phyloP scores from a whole-genome alignment of 805 yeast species.

The Sugiyamaella boreocaroliniensis region DNA sequence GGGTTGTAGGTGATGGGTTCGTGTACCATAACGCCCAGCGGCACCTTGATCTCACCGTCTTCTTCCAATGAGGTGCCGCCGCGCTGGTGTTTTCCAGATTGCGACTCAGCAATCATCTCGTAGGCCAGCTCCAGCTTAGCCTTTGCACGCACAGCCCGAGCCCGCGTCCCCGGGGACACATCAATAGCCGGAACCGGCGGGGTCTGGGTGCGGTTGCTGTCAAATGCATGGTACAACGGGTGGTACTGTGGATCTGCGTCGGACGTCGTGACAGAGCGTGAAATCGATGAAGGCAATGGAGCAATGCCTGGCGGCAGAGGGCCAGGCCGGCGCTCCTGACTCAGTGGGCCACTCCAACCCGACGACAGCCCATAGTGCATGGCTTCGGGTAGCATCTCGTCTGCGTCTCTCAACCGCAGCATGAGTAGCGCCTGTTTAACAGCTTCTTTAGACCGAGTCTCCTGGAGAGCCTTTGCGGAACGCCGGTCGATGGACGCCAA shows the following conservation, averaged over 20 bases:
- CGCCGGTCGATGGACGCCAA: not conserved
- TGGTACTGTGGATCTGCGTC: not conserved
- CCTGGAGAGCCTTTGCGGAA: not conserved
- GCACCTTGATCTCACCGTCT: not conserved
- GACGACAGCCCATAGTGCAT: not conserved
- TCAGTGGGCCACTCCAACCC: not conserved
- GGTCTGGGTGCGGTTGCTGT: not conserved
- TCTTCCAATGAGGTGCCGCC: not conserved
- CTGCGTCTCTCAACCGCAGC: conserved; percentile 17
- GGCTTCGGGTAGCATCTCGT: not conserved
- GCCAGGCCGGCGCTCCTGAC: not conserved
- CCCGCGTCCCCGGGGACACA: conserved; percentile 15
- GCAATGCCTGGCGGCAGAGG: too few species aligned
- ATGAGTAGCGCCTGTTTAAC: conserved; percentile 17
- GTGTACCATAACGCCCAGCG: conserved; percentile 3
- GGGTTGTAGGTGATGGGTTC: conserved; percentile 53
- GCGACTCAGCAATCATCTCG: conserved; percentile 19
- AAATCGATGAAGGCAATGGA: too few species aligned
- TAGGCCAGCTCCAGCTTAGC: conserved; percentile 28
- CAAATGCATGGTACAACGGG: not conserved
- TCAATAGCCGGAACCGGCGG: not conserved
- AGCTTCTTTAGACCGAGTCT: conserved; percentile 12
- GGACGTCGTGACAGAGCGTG: not conserved
- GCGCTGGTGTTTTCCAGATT: conserved; percentile 5
- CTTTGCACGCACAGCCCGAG: conserved; percentile 24